Percentiles rank a stretch among this genome's conserved stretches.
Conservation (phyloP, 225 moss, liverwort and hornwort genomes). For the Takakia lepidozioides region DNA sequence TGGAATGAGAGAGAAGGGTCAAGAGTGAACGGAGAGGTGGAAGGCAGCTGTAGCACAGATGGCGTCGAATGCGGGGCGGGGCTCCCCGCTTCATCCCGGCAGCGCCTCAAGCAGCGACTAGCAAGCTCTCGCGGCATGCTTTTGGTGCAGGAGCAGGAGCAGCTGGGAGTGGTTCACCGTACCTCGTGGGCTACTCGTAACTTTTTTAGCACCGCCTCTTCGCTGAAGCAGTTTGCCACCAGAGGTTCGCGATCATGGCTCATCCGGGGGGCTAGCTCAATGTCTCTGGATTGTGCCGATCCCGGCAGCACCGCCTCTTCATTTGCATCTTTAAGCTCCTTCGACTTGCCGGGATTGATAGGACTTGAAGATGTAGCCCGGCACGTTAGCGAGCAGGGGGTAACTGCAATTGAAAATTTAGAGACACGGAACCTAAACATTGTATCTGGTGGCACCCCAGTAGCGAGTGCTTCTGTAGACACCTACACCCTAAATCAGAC, state of each 20-base stretch:
- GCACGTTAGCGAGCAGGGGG: conserved; percentile 7
- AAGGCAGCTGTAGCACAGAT: no score
- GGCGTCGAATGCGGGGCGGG: conserved; percentile 12
- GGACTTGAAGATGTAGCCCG: conserved; percentile 24
- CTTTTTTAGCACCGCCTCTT: conserved; percentile 18
- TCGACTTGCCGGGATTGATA: conserved; percentile 18
- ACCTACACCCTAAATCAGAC: no score
- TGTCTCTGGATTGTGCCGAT: conserved; percentile 16
- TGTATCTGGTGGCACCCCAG: conserved; percentile 8
- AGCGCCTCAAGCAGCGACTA: conserved; percentile 19
- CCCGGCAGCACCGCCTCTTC: conserved; percentile 24
- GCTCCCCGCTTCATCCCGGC: conserved; percentile 12
- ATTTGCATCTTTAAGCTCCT: conserved; percentile 16
- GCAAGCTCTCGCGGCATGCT: conserved; percentile 23
- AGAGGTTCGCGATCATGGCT: conserved; percentile 18
- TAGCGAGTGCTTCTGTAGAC: conserved; percentile 13
- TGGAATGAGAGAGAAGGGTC: no score
- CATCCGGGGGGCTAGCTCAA: conserved; percentile 13
- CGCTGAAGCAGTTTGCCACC: conserved; percentile 14
- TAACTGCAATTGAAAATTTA: no score
- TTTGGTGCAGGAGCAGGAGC: conserved; percentile 20
- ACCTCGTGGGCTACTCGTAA: conserved; percentile 22
- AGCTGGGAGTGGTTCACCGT: conserved; percentile 17
- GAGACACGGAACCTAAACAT: conserved; percentile 9
- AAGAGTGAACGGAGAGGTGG: no score